These are phyloP conservation scores for Suillus decipiens DNA, from an alignment of 768 basidiomycete species.

Conservation along the genomic window DNA sequence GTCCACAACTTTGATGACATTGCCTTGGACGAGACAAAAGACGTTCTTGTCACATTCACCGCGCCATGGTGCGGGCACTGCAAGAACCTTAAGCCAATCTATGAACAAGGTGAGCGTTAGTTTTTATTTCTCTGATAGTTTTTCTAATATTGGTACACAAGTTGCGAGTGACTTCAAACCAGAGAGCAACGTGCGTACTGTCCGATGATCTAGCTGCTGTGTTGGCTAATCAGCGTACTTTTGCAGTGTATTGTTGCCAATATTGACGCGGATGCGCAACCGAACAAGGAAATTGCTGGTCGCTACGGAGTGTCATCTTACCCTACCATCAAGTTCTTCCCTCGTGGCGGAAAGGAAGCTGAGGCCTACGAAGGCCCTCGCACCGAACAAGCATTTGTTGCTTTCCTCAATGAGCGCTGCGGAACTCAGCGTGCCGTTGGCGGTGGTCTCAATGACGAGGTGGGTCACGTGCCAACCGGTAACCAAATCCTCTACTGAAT, in stretches of 20 bases:
- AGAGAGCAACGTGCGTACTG: constrained; percentile 65
- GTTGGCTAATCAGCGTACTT: neutral
- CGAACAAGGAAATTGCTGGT: constrained; percentile 68
- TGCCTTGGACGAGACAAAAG: constrained; percentile 69
- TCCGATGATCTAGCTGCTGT: constrained; percentile 3
- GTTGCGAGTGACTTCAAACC: constrained; percentile 78
- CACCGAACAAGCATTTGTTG: constrained; percentile 72
- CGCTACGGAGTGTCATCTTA: constrained; percentile 78
- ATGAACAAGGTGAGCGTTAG: constrained; percentile 62
- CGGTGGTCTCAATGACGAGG: constrained; percentile 75
- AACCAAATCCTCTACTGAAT: neutral
- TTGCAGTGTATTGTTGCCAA: constrained; percentile 88
- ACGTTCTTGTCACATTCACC: constrained; percentile 85
- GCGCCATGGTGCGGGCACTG: constrained; percentile 94
- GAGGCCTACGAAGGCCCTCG: constrained; percentile 72
- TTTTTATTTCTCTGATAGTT: neutral
- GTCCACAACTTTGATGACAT: constrained; percentile 73
- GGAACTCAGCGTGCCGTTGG: constrained; percentile 82
- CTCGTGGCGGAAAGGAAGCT: constrained; percentile 64
- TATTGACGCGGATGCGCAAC: constrained; percentile 83
- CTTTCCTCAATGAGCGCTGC: constrained; percentile 83
- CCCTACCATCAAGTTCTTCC: constrained; percentile 97
- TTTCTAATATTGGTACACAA: constrained; percentile 27
- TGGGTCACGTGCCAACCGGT: constrained; percentile 30
- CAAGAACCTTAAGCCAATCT: constrained; percentile 85